Percentiles rank a stretch among this genome's conserved stretches.
Evolutionary conservation across 345 rosid species (phyloP).

Genomic region (Aurinia saxatilis): DNA sequence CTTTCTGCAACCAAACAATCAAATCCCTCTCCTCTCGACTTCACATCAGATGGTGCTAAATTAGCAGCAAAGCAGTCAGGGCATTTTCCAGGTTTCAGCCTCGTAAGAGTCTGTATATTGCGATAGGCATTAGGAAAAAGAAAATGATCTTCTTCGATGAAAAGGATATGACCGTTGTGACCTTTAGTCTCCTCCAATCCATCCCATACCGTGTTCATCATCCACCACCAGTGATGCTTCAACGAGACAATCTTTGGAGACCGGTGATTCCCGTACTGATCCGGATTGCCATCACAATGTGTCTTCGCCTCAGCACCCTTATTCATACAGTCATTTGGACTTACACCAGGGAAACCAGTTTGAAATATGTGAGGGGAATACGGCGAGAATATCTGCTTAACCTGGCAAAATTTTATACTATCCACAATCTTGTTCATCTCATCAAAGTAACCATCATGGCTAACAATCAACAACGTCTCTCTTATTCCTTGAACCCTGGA

Average conservation of each 20-base stretch:
- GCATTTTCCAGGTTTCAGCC: slow-evolving; percentile 61
- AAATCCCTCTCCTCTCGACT: slow-evolving; percentile 76
- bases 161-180: slow-evolving; percentile 68
- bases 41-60: slow-evolving; percentile 89
- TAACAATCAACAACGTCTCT: slow-evolving; percentile 82
- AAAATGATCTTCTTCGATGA: slow-evolving; percentile 97
- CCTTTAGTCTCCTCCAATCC: slow-evolving; percentile 67
- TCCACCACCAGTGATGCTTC: slow-evolving; percentile 99
- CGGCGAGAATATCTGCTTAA: slow-evolving; percentile 83
- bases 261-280: slow-evolving; percentile 92
- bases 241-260: slow-evolving; percentile 78
- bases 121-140: slow-evolving; percentile 89
- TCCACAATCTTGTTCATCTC: slow-evolving; percentile 82
- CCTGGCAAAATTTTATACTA: slow-evolving; percentile 75
- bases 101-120: slow-evolving; percentile 64
- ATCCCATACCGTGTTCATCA: slow-evolving; percentile 99
- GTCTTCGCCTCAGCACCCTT: slow-evolving; percentile 54
- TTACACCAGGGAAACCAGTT: slow-evolving; percentile 60
- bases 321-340: slow-evolving; percentile 55
- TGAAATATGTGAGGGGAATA: slow-evolving; percentile 76
- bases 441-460: slow-evolving; percentile 89
- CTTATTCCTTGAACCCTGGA: slow-evolving; percentile 73
- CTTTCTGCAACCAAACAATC: slow-evolving; percentile 74
- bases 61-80: slow-evolving; percentile 88
- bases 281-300: slow-evolving; percentile 68